These are phyloP conservation scores for Lagerstroemia speciosa DNA, from an alignment of 345 rosid genomes.

Conservation along the genomic window DNA sequence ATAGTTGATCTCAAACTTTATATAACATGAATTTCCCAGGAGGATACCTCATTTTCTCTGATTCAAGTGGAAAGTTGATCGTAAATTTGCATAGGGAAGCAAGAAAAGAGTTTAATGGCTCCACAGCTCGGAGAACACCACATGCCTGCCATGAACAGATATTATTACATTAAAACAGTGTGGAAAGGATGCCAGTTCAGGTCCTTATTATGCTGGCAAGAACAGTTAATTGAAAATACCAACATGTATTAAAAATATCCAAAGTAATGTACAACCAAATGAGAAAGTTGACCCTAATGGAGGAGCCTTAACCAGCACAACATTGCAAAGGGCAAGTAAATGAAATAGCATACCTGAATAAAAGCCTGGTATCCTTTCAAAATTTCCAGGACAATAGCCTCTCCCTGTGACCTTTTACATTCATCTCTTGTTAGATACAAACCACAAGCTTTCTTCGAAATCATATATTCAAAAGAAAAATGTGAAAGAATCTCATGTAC, in stretches of 20 bases:
- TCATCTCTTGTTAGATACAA: conserved; percentile 24
- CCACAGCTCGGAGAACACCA: conserved; percentile 93
- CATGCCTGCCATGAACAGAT: conserved; percentile 63
- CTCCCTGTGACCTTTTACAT: conserved; percentile 88
- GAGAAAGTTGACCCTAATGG: background rate
- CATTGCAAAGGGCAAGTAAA: background rate
- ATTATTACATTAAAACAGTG: conserved; percentile 7
- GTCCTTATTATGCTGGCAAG: background rate
- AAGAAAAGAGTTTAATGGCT: conserved; percentile 91
- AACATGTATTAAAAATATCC: background rate
- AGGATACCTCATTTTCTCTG: conserved; percentile 79
- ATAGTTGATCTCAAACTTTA: background rate
- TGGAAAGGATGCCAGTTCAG: background rate
- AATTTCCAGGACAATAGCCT: conserved; percentile 95
- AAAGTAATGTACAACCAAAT: background rate
- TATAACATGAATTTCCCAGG: too few species aligned
- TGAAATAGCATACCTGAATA: conserved; percentile 59
- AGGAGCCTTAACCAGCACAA: background rate
- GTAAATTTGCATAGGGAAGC: conserved; percentile 97
- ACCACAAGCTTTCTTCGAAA: background rate
- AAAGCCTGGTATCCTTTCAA: conserved; percentile 98
- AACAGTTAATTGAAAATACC: background rate
- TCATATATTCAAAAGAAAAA: background rate
- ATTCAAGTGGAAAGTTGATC: conserved; percentile 68
- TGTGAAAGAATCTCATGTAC: background rate